phyloP scores from a whole-genome alignment of 768 basidiomycete genomes.

The Neoboletus brunneissimus region DNA sequence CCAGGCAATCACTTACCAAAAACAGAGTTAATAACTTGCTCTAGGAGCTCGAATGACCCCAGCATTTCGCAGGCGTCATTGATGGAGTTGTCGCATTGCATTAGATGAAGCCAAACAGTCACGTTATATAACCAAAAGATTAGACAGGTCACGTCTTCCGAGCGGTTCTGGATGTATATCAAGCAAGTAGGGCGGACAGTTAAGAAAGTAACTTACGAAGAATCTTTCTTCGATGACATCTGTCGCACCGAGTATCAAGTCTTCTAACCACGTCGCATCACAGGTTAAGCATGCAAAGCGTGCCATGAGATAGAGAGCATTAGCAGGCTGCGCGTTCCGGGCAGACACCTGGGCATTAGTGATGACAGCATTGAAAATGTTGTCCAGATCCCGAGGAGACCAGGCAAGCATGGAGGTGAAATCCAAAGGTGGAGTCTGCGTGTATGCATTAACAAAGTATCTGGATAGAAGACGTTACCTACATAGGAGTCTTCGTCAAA shows the following conservation, averaged over 20 bases:
- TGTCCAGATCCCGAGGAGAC: slow-evolving; percentile 72
- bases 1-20: slow-evolving; percentile 57
- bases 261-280: slow-evolving; percentile 89
- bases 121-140: slow-evolving; percentile 96
- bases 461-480: slow-evolving; percentile 14
- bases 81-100: slow-evolving; percentile 81
- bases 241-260: slow-evolving; percentile 85
- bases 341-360: slow-evolving; percentile 68
- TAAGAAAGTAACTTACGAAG: slow-evolving; percentile 60
- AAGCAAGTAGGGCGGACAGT: slow-evolving; percentile 6
- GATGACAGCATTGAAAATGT: slow-evolving; percentile 80
- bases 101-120: slow-evolving; percentile 85
- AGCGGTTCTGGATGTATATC: slow-evolving; percentile 53
- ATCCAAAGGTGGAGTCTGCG: slow-evolving; percentile 69
- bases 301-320: slow-evolving; percentile 84
- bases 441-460: slow-evolving; percentile 5
- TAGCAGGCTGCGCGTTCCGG: slow-evolving; percentile 83
- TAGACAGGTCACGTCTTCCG: slow-evolving; percentile 82
- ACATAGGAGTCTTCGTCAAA: slow-evolving; percentile 51
- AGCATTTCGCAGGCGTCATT: slow-evolving; percentile 78
- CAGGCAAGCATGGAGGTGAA: slow-evolving; percentile 93
- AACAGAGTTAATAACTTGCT: slow-evolving; percentile 91
- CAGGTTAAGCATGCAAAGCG: slow-evolving; percentile 92
- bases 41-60: slow-evolving; percentile 80
- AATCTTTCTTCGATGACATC: slow-evolving; percentile 91